Conservation (phyloP, 495 filamentous ascomycete genomes). For the Haplographium delicatum region DNA sequence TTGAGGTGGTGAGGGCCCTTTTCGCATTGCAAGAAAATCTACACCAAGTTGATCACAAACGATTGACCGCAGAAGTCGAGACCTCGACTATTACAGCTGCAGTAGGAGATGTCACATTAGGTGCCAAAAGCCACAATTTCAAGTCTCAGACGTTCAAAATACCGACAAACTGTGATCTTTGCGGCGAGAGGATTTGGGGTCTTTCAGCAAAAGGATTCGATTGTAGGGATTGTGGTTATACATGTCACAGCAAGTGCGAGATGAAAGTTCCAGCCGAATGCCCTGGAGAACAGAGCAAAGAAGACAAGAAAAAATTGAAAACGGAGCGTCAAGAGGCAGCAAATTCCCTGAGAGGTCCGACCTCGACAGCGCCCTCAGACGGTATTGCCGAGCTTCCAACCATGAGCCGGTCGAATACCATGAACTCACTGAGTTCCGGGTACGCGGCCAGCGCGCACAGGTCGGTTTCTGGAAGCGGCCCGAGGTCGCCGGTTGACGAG, state of each 20-base stretch:
- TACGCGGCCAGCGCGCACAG: conserved; percentile 76
- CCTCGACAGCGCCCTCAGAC: conserved; percentile 13
- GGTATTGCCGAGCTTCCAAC: conserved; percentile 44
- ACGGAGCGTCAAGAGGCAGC: conserved; percentile 72
- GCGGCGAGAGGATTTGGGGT: conserved; percentile 94
- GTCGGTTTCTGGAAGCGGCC: conserved; percentile 55
- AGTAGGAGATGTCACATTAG: conserved; percentile 86
- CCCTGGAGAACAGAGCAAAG: conserved; percentile 87
- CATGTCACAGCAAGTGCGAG: conserved; percentile 97
- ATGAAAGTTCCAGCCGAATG: conserved; percentile 97
- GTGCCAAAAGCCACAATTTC: conserved; percentile 92
- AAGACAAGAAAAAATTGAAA: conserved; percentile 91
- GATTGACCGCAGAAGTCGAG: conserved; percentile 85
- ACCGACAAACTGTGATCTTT: conserved; percentile 95
- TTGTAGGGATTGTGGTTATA: conserved; percentile 94
- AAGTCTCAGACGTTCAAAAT: conserved; percentile 97
- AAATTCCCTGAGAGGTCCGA: conserved; percentile 47
- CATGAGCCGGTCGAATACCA: conserved; percentile 78
- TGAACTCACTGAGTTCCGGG: conserved; percentile 87
- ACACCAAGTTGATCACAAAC: conserved; percentile 81
- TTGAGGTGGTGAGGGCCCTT: conserved; percentile 67
- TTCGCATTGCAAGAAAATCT: conserved; percentile 78
- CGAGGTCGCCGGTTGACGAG: conserved; percentile 43
- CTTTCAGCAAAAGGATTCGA: conserved; percentile 92
- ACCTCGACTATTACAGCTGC: conserved; percentile 77